Conservation (phyloP, 2,329 filamentous ascomycete species). For the Cucurbitaria berberidis region DNA sequence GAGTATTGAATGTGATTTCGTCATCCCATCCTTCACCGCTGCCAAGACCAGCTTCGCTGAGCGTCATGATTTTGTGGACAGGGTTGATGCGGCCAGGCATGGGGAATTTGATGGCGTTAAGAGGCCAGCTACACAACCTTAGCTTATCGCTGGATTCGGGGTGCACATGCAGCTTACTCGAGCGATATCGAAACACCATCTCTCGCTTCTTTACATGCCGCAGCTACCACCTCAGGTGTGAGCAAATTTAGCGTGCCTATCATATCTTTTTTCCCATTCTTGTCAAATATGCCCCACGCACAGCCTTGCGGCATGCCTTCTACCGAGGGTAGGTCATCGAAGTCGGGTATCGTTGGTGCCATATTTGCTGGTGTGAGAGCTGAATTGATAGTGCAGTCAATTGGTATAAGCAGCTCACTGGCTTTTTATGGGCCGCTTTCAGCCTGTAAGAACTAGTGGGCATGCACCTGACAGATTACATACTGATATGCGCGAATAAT, state of each 20-base stretch:
- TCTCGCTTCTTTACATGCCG: slow-evolving; percentile 48
- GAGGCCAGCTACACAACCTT: slow-evolving; percentile 13
- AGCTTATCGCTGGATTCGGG: background rate
- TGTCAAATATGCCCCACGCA: slow-evolving; percentile 61
- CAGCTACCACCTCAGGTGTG: slow-evolving; percentile 50
- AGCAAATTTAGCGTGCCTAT: slow-evolving; percentile 61
- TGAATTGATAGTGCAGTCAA: too few relatives aligned
- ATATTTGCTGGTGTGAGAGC: background rate
- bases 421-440: too few relatives aligned
- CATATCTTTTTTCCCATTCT: slow-evolving; percentile 55
- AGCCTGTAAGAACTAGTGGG: background rate
- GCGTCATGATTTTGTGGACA: slow-evolving; percentile 32
- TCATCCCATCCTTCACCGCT: slow-evolving; percentile 31
- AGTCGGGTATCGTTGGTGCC: background rate
- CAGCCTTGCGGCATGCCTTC: slow-evolving; percentile 23
- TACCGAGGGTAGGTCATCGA: slow-evolving; percentile 10
- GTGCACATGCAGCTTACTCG: slow-evolving; percentile 9
- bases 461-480: background rate
- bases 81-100: slow-evolving; percentile 35
- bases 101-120: slow-evolving; percentile 21
- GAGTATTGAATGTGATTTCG: slow-evolving; percentile 36
- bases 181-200: slow-evolving; percentile 20
- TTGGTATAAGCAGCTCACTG: too few relatives aligned
- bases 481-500: background rate
- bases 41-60: slow-evolving; percentile 15